Evolutionary conservation across 306 rosid species (phyloP).

Genomic region (Rosa lucieae): DNA sequence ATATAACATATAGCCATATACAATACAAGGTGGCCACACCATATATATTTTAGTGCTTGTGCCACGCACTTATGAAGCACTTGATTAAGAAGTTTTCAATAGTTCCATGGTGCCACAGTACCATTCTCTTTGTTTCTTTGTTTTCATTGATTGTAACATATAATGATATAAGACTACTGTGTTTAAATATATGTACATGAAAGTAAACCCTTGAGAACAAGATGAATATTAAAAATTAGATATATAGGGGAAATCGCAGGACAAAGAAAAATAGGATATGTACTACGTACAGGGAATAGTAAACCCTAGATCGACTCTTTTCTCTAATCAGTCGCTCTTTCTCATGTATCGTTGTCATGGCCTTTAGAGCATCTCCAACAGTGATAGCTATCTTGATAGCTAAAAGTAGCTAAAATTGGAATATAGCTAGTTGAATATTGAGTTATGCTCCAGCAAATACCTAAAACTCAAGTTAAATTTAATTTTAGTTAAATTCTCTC

Average conservation of each 20-base stretch:
- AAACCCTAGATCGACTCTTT: conserved; percentile 1
- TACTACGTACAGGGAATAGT: neutral
- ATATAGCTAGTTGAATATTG: too few species aligned
- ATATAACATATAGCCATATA: neutral
- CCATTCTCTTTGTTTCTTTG: neutral
- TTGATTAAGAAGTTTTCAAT: neutral
- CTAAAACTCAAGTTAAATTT: too few species aligned
- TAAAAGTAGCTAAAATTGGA: too few species aligned
- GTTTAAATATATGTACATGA: neutral
- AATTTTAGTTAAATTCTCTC: too few species aligned
- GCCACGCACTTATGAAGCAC: conserved; percentile 26
- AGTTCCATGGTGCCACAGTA: neutral
- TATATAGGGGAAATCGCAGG: neutral
- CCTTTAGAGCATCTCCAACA: neutral
- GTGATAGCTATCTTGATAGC: too few species aligned
- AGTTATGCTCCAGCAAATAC: too few species aligned
- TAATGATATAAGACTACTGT: neutral
- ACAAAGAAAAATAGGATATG: neutral
- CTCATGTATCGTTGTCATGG: conserved; percentile 8
- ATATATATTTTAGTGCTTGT: conserved; percentile 5
- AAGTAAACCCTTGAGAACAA: conserved; percentile 2
- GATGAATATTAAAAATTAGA: neutral
- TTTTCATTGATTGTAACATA: neutral
- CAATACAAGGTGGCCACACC: conserved; percentile 8
- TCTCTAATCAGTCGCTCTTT: neutral